Conservation (phyloP, 2,329 filamentous ascomycete species). For the Botrytis porri region DNA sequence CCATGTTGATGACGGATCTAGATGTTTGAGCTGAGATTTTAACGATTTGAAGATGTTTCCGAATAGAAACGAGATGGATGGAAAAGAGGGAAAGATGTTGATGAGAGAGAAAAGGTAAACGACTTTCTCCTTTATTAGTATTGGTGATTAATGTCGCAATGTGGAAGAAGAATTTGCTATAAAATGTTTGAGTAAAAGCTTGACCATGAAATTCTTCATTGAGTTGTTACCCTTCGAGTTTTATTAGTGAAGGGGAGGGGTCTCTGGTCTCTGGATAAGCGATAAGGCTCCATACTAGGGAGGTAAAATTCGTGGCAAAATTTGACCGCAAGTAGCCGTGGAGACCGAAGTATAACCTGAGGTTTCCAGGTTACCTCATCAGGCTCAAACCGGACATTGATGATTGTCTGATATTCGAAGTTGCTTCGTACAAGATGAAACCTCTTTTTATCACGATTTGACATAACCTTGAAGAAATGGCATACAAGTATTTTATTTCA, state of each 20-base stretch:
- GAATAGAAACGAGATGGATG: not conserved
- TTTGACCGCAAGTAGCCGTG: not conserved
- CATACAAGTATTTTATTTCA: not conserved
- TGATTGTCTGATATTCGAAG: not conserved
- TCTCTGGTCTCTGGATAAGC: not conserved
- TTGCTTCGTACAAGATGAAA: not conserved
- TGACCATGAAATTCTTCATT: slow-evolving; percentile 10
- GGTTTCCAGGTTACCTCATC: no score
- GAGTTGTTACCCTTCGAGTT: not conserved
- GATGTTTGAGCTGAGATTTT: not conserved
- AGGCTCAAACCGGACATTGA: not conserved
- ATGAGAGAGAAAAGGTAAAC: not conserved
- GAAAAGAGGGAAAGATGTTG: not conserved
- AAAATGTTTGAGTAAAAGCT: slow-evolving; percentile 4
- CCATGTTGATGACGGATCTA: slow-evolving; percentile 20
- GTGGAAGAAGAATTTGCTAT: not conserved
- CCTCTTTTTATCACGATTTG: not conserved
- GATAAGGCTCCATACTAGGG: not conserved
- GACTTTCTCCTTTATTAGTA: not conserved
- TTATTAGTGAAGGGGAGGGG: not conserved
- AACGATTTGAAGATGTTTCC: not conserved
- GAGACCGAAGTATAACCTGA: not conserved
- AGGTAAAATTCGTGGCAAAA: not conserved
- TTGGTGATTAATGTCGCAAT: slow-evolving; percentile 3
- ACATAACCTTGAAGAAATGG: not conserved